Evolutionary conservation across 1,284 basidiomycete species (phyloP), one percentile per base, ranked within the genome.

Genomic region (Melampsora americana): DNA sequence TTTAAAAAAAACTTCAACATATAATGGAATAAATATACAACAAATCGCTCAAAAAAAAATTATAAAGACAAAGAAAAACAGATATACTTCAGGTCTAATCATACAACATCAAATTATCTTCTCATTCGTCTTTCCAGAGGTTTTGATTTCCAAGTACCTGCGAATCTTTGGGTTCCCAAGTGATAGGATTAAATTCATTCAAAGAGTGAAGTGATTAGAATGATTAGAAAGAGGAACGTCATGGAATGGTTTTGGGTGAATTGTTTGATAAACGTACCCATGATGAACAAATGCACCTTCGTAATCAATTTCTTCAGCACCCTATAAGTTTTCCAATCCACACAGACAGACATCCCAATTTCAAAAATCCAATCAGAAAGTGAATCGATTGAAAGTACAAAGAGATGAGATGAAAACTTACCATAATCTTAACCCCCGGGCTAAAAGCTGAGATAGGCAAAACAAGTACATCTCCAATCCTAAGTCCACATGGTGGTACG

Each of bases 391-490:
- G 46, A 48, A 48, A 20, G 46, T 20, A 48, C 11, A 48, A 48
- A 48, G 46, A 48, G 20, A 48, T n/a, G n/a, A 48, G 20, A 48
- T 48, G 11, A 20, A 20, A 11, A 48, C 14, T 20, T 53, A 53
- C 50, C 50, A 53, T 53, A 18, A 20, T 18, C 50, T 82, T 66
- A n/a, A 81, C 82, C 28, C 82, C 82, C 1, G 83, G 82, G 14
- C 81, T 81, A 77, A 84, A 83, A 0, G 77, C 78, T 20, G 83
- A 82, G 75, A 83, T 81, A 66, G 84, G 84, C 26, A 85, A 79
- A 14, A 84, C 79, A 32, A 83, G 72, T 44, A 84, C 81, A 35
- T 84, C 83, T 39, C 83, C 83, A 60, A 84, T 81, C 20, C 84
- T 77, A 26, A 84, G 68, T 53, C 50, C 50, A 23, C 50, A 20